Percentiles rank a stretch among this genome's conserved stretches.
phyloP scores from a whole-genome alignment of 202 grass and related monocot genomes.

The Dendrocalamus latiflorus region DNA sequence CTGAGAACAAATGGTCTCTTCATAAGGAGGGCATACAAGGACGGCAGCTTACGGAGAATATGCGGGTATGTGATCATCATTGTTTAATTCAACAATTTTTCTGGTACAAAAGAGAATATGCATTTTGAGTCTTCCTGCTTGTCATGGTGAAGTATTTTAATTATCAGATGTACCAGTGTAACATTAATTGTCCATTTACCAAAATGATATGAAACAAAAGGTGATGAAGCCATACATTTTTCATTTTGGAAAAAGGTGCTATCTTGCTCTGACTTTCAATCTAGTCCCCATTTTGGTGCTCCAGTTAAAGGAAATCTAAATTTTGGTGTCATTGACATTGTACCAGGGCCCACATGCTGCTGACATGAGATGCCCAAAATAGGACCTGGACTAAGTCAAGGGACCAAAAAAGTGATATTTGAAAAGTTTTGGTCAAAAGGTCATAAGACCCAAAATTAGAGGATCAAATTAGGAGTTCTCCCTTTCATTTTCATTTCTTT shows the following conservation, averaged over 20 bases:
- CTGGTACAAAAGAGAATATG: not conserved
- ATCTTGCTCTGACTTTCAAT: not conserved
- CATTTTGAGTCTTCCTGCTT: not conserved
- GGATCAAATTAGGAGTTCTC: too few relatives aligned
- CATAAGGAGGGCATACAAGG: constrained; percentile 93
- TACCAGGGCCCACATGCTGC: not conserved
- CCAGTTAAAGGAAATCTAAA: not conserved
- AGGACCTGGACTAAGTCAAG: not conserved
- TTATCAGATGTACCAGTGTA: not conserved
- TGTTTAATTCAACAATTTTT: not conserved
- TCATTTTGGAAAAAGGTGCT: not conserved
- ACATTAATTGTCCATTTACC: not conserved
- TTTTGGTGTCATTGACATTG: not conserved
- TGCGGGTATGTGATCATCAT: constrained; percentile 50
- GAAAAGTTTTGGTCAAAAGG: not conserved
- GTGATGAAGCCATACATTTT: not conserved
- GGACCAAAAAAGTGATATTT: not conserved
- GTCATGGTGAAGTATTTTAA: not conserved
- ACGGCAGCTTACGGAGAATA: constrained; percentile 66
- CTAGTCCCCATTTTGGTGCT: not conserved
- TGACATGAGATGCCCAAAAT: not conserved
- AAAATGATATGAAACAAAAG: not conserved
- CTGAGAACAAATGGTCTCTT: constrained; percentile 90
- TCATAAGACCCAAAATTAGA: not conserved
- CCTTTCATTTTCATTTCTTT: not conserved